phyloP scores from a whole-genome alignment of 441 rosid genomes.

The Sinapis alba region DNA sequence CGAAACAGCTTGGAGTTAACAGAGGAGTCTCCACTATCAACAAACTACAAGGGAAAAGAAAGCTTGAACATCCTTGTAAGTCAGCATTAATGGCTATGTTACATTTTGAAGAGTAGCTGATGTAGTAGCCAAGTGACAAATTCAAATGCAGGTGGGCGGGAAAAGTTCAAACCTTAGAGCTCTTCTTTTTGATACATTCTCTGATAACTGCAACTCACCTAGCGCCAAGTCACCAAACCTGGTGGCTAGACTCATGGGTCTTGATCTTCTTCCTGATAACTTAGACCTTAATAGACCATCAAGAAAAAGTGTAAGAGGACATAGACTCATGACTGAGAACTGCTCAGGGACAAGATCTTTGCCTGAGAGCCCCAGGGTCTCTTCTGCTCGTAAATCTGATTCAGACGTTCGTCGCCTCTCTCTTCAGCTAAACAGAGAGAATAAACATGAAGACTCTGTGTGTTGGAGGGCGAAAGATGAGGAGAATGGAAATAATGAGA shows the following conservation, averaged over 20 bases:
- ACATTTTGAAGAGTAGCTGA: slow-evolving; percentile 5
- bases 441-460: slow-evolving; percentile 46
- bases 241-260: slow-evolving; percentile 39
- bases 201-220: slow-evolving; percentile 19
- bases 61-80: slow-evolving; percentile 29
- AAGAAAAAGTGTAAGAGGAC: background rate
- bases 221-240: slow-evolving; percentile 27
- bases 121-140: slow-evolving; percentile 8
- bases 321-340: background rate
- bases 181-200: slow-evolving; percentile 3
- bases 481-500: slow-evolving; percentile 45
- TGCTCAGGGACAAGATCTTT: slow-evolving; percentile 48
- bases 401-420: slow-evolving; percentile 63
- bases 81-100: background rate
- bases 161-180: slow-evolving; percentile 5
- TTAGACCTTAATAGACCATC: slow-evolving; percentile 4
- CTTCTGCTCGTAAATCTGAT: slow-evolving; percentile 72
- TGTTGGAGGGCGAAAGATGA: slow-evolving; percentile 45
- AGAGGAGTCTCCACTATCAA: slow-evolving; percentile 17
- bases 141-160: slow-evolving; percentile 19
- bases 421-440: slow-evolving; percentile 61
- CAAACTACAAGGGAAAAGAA: slow-evolving; percentile 13
- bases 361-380: slow-evolving; percentile 77
- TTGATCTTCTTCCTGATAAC: slow-evolving; percentile 29
- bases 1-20: slow-evolving; percentile 32